Base-by-base conservation (phyloP, 139 green algal genomes). In the Raphidocelis subcapitata region DNA sequence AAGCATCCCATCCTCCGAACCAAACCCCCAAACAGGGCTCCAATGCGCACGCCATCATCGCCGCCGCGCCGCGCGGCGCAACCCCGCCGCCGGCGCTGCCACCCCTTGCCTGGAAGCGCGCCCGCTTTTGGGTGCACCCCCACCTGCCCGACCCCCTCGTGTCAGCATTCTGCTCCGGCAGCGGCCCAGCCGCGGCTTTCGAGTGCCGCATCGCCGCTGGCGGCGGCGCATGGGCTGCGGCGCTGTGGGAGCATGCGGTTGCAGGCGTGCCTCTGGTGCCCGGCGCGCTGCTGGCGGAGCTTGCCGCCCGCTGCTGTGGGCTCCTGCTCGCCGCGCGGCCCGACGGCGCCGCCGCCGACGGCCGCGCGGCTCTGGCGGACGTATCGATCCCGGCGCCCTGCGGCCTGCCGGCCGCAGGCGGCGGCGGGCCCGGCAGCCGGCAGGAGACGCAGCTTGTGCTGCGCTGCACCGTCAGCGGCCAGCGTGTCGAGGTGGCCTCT, bases 191-290 rank as follows among this genome's bases (percentile, higher is more conserved):
- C 29, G 33, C 4, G 16, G 24, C 14, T 3, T 20, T 24, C 31
- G 35, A 46, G 46, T 36, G 28, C 33, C 29, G 28, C 2, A 32
- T 24, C 49, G 18, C 24, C 26, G n/a, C 20, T 3, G 18, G 46
- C 26, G 29, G 57, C 18, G n/a, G 44, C 44, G 41, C 21, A n/a
- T 24, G n/a, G n/a, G n/a, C 60, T 77, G 35, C 77, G 1, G 3
- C 52, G 49, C n/a, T 94, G 23, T 88, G 81, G 69, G 87, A 96
- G 49, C 91, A 96, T 60, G 23, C 81, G 0, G 89, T 96, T 5
- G 81, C 62, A 32, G 84, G 82, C 23, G 57, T 2, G 3, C 51
- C 75, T 61, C 41, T 79, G 21, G 72, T 96, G 57, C 91, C 91
- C 3, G 91, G 87, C 0, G 88, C 87, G 0, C 79, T 77, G 52